Conservation (phyloP, 2,329 filamentous ascomycete species). For the Neofusicoccum sp. region DNA sequence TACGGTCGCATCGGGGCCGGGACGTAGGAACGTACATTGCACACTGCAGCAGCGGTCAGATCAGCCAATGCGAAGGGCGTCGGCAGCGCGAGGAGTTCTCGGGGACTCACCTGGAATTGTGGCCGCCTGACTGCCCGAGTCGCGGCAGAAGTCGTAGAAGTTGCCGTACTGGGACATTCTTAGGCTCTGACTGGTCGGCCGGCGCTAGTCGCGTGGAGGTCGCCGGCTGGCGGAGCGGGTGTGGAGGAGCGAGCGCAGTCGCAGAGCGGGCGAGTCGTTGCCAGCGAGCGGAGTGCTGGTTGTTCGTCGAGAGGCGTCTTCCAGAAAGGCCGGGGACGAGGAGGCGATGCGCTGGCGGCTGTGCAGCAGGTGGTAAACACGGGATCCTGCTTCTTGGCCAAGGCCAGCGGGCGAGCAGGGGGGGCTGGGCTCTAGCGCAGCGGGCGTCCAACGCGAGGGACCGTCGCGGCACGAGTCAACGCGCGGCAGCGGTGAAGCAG, state of each 20-base stretch:
- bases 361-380: conserved; percentile 7
- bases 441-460: conserved; percentile 13
- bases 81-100: conserved; percentile 22
- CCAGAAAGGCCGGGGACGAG: conserved; percentile 6
- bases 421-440: conserved; percentile 13
- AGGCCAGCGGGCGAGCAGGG: conserved; percentile 13
- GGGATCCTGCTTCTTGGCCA: conserved; percentile 14
- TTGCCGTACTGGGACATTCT: conserved; percentile 37
- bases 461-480: conserved; percentile 11
- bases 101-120: conserved; percentile 41
- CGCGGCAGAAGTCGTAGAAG: conserved; percentile 49
- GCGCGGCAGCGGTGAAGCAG: conserved; percentile 11
- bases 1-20: conserved; percentile 6
- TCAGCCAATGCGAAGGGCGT: conserved; percentile 20
- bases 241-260: not conserved
- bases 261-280: not conserved
- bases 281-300: conserved; percentile 6
- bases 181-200: conserved; percentile 11
- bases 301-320: not conserved
- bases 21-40: conserved; percentile 44
- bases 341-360: conserved; percentile 2
- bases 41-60: conserved; percentile 34
- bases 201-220: not conserved
- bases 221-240: conserved; percentile 4
- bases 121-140: conserved; percentile 43